Evolutionary conservation across 805 yeast genomes (phyloP).

Genomic region (Kuraishia molischiana): DNA sequence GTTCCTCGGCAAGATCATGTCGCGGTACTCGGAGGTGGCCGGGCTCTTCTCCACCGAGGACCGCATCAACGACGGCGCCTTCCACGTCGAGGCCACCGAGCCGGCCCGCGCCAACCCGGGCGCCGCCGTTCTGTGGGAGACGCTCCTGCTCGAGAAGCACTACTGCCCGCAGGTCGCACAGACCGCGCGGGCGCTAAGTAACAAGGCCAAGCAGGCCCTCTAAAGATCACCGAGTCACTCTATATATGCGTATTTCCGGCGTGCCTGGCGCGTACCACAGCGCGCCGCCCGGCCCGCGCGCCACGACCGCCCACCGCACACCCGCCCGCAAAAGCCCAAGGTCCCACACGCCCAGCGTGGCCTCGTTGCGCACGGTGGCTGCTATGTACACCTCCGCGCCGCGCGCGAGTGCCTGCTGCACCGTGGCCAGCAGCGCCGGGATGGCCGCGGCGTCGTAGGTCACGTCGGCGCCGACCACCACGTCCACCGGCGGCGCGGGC

Average conservation of each 20-base stretch:
- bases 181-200: constrained; percentile 38
- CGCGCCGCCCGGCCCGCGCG: no score
- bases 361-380: constrained; percentile 64
- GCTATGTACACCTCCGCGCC: constrained; percentile 33
- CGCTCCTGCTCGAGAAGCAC: constrained; percentile 67
- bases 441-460: constrained; percentile 67
- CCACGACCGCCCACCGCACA: neutral
- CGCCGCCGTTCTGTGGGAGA: constrained; percentile 89
- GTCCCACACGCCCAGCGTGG: constrained; percentile 37
- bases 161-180: constrained; percentile 75
- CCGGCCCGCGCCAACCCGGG: constrained; percentile 76
- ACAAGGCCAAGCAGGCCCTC: constrained; percentile 10
- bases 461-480: constrained; percentile 78
- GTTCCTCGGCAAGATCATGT: constrained; percentile 67
- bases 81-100: constrained; percentile 52
- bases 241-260: neutral
- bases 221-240: neutral
- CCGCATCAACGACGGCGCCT: constrained; percentile 71
- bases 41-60: constrained; percentile 86
- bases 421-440: constrained; percentile 40
- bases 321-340: constrained; percentile 11
- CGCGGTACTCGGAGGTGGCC: constrained; percentile 59
- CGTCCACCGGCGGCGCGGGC: constrained; percentile 30
- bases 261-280: neutral
- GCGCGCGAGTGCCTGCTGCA: constrained; percentile 26